Percentiles rank a stretch among this genome's conserved stretches.
These are phyloP conservation scores for Starmerella riodocensis DNA, from an alignment of 805 yeast species.

Conservation along the genomic window DNA sequence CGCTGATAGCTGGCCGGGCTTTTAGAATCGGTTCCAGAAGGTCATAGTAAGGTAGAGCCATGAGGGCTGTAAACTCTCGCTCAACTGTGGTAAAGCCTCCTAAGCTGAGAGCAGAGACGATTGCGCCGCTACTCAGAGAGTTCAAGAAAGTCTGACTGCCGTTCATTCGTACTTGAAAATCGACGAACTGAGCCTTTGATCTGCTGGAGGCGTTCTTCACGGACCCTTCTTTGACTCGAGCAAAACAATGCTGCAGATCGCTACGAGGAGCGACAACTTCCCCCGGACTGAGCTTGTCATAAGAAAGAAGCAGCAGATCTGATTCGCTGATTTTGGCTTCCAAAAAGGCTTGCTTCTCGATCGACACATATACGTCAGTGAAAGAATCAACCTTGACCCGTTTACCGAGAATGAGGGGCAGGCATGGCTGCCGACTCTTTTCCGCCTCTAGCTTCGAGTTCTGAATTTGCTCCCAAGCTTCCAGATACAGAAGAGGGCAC, in stretches of 20 bases:
- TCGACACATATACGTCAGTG: conserved; percentile 70
- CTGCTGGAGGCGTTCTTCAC: conserved; percentile 24
- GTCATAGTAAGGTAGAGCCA: conserved; percentile 73
- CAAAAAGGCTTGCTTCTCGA: conserved; percentile 38
- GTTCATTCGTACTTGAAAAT: conserved; percentile 57
- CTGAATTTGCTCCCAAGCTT: conserved; percentile 86
- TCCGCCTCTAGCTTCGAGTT: conserved; percentile 46
- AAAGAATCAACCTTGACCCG: conserved; percentile 75
- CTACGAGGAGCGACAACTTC: not conserved
- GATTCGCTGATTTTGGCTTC: conserved; percentile 54
- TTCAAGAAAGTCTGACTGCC: conserved; percentile 37
- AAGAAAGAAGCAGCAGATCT: conserved; percentile 58
- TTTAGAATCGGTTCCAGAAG: conserved; percentile 49
- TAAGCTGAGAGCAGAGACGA: conserved; percentile 55
- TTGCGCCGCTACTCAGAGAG: conserved; percentile 48
- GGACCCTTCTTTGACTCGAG: conserved; percentile 50
- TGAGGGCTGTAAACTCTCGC: conserved; percentile 76
- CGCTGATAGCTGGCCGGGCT: conserved; percentile 45
- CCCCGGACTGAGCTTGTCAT: conserved; percentile 31
- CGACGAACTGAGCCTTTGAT: conserved; percentile 47
- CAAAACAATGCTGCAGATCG: conserved; percentile 45
- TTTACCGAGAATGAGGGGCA: conserved; percentile 59
- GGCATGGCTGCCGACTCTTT: conserved; percentile 38
- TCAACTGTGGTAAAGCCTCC: conserved; percentile 86
- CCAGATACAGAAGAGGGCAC: conserved; percentile 71